Base-by-base conservation (phyloP, 202 grass and related monocot species). In the Musa balbisiana region DNA sequence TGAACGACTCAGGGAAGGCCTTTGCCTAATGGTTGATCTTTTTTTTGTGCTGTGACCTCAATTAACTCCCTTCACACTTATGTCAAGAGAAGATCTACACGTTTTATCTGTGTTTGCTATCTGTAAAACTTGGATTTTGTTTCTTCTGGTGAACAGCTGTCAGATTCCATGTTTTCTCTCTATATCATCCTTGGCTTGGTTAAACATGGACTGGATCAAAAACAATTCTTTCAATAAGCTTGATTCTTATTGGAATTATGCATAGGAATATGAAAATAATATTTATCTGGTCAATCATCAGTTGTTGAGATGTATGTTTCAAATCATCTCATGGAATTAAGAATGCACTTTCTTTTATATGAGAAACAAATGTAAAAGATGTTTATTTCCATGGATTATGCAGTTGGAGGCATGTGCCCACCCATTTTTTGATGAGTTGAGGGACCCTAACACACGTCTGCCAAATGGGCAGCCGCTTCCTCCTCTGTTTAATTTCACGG, bases 381-480 rank as follows among this genome's bases (percentile, higher is more conserved):
- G 15, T 68, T 10, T 11, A 20, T 52, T 19, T 51, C n/a, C 29
- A 51, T 21, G 19, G 24, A 58, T 71, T 20, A 20, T 74, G 12
- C 74, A 96, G 93, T 76, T 96, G 67, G 93, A 96, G 51, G 94
- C 94, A 49, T 97, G 94, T 88, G 86, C 84, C 14, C 94, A 97
- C 79, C 86, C 94, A 20, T 96, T 96, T 83, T 96, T 96, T 52
- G 90, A 96, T 84, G 93, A 90, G 52, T 82, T 96, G 55, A 87
- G 90, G 71, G 93, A 96, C 71, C 90, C 80, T 2, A 96, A 84
- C 63, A 67, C 53, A 60, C 85, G 69, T 80, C 81, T 96, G 49
- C 90, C 84, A 71, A 89, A 87, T 74, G 93, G 90, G 27, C 84
- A 82, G 9, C 83, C 89, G 43, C 69, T 90, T 54, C 92, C 87